Base-by-base conservation (phyloP, 768 basidiomycete species). In the Coprinopsis cinerea region DNA sequence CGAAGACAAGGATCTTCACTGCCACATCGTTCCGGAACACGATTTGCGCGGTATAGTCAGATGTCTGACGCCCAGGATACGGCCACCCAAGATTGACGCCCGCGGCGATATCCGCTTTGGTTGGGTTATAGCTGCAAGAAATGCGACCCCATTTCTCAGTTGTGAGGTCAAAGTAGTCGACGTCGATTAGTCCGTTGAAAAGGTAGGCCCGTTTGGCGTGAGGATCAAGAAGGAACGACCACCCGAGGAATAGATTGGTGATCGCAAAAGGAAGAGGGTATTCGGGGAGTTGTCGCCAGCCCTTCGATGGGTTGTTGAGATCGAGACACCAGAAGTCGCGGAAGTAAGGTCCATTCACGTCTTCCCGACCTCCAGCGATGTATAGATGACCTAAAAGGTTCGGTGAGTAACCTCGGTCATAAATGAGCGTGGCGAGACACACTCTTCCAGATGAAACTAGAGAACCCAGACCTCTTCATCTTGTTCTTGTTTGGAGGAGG, bases 1-100 rank as follows among this genome's bases (percentile, higher is more conserved):
- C 69, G 47, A 74, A 73, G 13, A 73, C 61, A 48, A 71, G 70
- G 1, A 74, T 46, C 34, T 65, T 68, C 27, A 61, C 61, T 13
- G 62, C 51, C 6, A 7, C 37, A 20, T 39, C 18, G 37, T 39
- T 39, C 18, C 17, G 9, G 37, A 39, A 39, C 22, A 65, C 56
- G 35, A 62, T 55, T 23, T 64, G 60, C 47, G 58, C 56, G 0
- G 61, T 55, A 18, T 57, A 47, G 41, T 60, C 55, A 3, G 39
- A 37, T 40, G 52, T 49, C 11, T 27, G 30, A 1, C 47, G 26
- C 15, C 27, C 52, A 2, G 55, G 60, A 35, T 61, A 67, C 1
- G 59, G 59, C 65, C 65, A 66, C 9, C 52, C 32, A n/a, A 28
- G 22, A 30, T 53, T 53, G 4, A 61, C 39, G 2, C 62, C 61